Evolutionary conservation across 2,329 filamentous ascomycete species (phyloP), one percentile per base, ranked within the genome.

Genomic region (Trichoderma polysporum): DNA sequence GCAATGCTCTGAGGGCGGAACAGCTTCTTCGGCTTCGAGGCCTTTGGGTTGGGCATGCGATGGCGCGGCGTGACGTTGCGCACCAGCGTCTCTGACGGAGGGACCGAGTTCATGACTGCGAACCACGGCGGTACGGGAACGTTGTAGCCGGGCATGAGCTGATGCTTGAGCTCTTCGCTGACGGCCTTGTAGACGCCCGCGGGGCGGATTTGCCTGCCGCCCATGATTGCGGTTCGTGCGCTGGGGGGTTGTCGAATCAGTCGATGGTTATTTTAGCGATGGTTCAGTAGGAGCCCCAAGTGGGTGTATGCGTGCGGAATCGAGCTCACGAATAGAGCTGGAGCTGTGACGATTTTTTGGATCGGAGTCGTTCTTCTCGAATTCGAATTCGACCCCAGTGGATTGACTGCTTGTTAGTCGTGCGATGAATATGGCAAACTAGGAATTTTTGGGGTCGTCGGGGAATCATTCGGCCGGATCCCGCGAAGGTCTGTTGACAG

Each of bases 1-100:
- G 81, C 82, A 70, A 99, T 89, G 67, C 83, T 80, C 70, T 93
- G 86, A 1, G 95, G 95, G 73, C 89, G 88, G 83, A 94, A 98
- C 73, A 97, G 81, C 72, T 89, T 88, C 79, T 88, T 93, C 33
- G 90, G 84, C 76, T 84, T 83, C 60, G 80, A 79, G 33, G 72
- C 67, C 73, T 84, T 87, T n/a, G 77, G 76, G 68, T 79, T 75
- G 4, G 72, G 71, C 29, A 73, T 62, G 56, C 75, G 76, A 73
- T 86, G 85, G 65, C 83, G 80, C 17, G 80, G 75, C 2, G 86
- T 81, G 64, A 85, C 76, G 6, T 83, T 82, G 65, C 88, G 83
- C 29, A 84, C 84, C 68, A 88, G 76, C 47, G 84, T 83, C 76
- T 90, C 86, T 71, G 85, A 76, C 4, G 88, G 88, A 39, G 87